These are phyloP conservation scores for Populus davidiana DNA, from an alignment of 345 rosid species.

Conservation along the genomic window DNA sequence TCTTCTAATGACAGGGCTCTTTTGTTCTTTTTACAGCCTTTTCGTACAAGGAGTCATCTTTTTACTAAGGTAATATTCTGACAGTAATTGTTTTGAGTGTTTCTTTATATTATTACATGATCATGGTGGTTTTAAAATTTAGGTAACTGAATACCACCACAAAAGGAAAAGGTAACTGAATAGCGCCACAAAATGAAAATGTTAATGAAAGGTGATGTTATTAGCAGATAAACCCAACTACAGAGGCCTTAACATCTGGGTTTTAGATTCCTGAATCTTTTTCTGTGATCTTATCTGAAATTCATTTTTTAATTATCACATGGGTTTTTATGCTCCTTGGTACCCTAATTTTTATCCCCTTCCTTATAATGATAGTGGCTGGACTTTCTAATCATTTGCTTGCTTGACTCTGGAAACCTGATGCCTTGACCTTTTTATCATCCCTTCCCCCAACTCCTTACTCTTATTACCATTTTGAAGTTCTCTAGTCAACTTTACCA, in stretches of 20 bases:
- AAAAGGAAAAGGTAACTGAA: too few species aligned
- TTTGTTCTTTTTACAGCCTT: conserved; percentile 58
- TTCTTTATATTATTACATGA: neutral
- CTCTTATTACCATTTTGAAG: too few species aligned
- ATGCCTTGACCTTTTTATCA: too few species aligned
- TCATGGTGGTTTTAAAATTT: conserved; percentile 1
- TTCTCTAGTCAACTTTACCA: too few species aligned
- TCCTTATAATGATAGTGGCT: neutral
- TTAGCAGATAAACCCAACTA: neutral
- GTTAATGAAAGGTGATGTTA: neutral
- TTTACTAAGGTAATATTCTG: conserved; percentile 58
- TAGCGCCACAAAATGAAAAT: too few species aligned
- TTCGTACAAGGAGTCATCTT: conserved; percentile 73
- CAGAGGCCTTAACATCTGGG: neutral
- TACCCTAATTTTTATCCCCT: too few species aligned
- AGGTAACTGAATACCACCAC: neutral
- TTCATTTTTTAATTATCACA: neutral
- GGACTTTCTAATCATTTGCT: neutral
- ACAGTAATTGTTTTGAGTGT: neutral
- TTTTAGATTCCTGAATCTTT: neutral
- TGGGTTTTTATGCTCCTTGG: neutral
- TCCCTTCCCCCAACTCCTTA: too few species aligned
- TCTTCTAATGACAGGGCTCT: neutral
- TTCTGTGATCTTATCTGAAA: neutral
- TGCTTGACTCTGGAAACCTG: neutral